phyloP scores from a whole-genome alignment of 148 eudicot species.

The Rhododendron mucronatum region DNA sequence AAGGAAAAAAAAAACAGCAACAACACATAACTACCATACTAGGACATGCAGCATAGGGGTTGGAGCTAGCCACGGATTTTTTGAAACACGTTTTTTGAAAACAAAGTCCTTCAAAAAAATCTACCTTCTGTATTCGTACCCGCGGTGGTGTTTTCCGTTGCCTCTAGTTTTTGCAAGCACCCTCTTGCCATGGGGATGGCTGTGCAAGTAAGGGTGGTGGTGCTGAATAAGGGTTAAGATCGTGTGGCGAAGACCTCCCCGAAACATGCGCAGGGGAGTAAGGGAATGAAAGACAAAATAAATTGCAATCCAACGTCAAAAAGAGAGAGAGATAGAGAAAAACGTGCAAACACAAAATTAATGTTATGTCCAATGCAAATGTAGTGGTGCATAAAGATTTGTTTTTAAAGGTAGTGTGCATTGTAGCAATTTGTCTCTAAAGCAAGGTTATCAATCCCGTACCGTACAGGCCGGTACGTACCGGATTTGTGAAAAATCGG shows the following conservation, averaged over 20 bases:
- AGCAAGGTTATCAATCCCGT: no score
- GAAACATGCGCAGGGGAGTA: not conserved
- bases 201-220: slow-evolving; percentile 23
- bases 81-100: not conserved
- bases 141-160: not conserved
- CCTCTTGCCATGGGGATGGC: slow-evolving; percentile 42
- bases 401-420: no score
- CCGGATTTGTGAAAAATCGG: no score
- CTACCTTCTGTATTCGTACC: not conserved
- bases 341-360: no score
- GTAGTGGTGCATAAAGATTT: no score
- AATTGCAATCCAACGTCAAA: not conserved
- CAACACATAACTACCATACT: not conserved
- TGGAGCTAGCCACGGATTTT: not conserved
- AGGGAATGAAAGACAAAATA: not conserved
- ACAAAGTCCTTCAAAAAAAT: not conserved
- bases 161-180: slow-evolving; percentile 21
- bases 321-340: not conserved
- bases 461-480: no score
- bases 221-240: slow-evolving; percentile 9
- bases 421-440: no score
- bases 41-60: not conserved
- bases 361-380: no score
- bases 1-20: not conserved
- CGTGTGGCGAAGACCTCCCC: slow-evolving; percentile 10